A percentile compares a stretch with the other conserved stretches of the same genome.
phyloP scores from a whole-genome alignment of 2,329 filamentous ascomycete species.

The Aurifilum marmelostoma region DNA sequence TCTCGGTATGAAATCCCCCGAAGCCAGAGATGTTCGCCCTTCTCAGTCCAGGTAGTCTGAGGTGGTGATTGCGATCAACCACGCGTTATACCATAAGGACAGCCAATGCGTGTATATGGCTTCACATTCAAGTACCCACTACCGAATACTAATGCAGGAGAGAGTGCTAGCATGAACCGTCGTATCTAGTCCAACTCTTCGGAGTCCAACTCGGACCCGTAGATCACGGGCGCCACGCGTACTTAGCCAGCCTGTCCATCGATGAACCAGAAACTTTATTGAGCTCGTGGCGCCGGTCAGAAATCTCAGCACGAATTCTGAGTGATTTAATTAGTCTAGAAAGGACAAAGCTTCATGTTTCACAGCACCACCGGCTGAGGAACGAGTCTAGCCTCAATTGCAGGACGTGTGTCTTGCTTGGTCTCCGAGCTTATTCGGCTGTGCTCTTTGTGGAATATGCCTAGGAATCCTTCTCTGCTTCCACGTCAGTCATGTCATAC shows the following conservation, averaged over 20 bases:
- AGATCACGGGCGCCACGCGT: neutral
- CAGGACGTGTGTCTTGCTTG: neutral
- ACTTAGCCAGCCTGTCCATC: neutral
- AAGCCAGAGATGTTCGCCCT: neutral
- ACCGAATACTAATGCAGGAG: neutral
- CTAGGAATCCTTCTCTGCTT: neutral
- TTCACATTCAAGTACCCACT: no score
- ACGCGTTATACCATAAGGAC: neutral
- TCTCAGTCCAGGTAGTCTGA: neutral
- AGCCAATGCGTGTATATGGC: neutral
- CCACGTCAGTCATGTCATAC: neutral
- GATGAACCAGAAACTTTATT: neutral
- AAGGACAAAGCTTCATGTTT: neutral
- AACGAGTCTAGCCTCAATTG: neutral
- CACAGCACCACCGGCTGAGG: slow-evolving; percentile 4
- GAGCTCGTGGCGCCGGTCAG: neutral
- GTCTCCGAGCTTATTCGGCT: neutral
- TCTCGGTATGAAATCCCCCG: neutral
- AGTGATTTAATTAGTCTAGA: neutral
- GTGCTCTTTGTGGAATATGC: no score
- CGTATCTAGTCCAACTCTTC: neutral
- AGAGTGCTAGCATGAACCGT: neutral
- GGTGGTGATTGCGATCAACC: neutral
- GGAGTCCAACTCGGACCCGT: neutral
- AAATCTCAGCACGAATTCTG: neutral